Evolutionary conservation across 73 alveolate species (phyloP).

Genomic region (Tetrahymena malaccensis): DNA sequence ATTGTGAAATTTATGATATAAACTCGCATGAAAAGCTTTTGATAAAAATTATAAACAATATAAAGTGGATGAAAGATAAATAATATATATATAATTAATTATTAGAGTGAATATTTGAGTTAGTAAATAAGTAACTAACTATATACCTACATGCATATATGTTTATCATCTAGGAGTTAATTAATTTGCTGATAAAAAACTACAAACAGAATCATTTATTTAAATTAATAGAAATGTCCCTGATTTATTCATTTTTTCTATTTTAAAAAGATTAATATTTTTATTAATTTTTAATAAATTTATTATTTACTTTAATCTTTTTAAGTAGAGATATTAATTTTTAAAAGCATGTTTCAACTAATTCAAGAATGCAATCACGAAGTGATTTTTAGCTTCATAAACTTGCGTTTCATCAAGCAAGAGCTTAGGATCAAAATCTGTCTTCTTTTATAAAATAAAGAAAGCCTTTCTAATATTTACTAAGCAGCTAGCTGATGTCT

Average conservation of each 20-base stretch:
- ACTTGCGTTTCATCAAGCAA: neutral
- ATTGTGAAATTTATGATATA: no score
- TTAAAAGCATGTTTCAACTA: neutral
- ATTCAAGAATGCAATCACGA: neutral
- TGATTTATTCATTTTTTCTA: neutral
- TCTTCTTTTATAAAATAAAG: conserved; percentile 18
- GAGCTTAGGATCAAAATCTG: conserved; percentile 2
- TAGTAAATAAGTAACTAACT: neutral
- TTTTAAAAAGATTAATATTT: neutral
- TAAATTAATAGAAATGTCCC: neutral
- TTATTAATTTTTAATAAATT: neutral
- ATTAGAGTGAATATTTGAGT: neutral
- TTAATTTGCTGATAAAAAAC: no score
- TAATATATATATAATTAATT: no score
- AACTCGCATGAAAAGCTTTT: neutral
- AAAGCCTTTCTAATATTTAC: conserved; percentile 30
- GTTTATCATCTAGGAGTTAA: no score
- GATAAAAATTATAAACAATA: neutral
- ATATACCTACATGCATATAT: no score
- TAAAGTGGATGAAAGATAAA: neutral
- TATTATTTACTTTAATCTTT: neutral
- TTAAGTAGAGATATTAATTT: neutral
- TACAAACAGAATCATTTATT: neutral
- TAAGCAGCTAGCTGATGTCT: conserved; percentile 31
- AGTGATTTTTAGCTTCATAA: neutral